Conservation (phyloP, 257 asterid species). For the Euphrasia confusa region DNA sequence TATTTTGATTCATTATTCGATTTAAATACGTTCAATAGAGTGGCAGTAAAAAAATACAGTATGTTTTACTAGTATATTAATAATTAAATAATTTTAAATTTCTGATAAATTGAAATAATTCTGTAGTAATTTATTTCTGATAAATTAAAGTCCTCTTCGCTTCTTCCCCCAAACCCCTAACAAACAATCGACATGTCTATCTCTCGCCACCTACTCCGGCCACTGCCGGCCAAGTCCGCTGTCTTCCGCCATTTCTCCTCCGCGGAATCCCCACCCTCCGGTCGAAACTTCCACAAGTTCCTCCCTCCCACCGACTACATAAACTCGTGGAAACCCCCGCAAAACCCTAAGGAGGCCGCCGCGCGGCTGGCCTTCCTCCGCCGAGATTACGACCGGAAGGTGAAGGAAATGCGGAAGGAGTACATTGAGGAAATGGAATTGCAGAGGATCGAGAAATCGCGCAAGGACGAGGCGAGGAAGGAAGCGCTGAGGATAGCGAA, state of each 20-base stretch:
- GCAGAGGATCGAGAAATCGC: slow-evolving; percentile 10
- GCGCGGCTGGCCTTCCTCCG: slow-evolving; percentile 18
- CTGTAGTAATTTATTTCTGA: too few relatives aligned
- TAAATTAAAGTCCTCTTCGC: background rate
- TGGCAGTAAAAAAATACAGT: too few relatives aligned
- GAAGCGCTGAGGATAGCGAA: slow-evolving; percentile 16
- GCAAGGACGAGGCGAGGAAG: slow-evolving; percentile 18
- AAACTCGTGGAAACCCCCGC: slow-evolving; percentile 11
- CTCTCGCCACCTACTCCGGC: slow-evolving; percentile 13
- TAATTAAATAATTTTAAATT: too few relatives aligned
- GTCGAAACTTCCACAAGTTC: slow-evolving; percentile 16
- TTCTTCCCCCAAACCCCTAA: background rate
- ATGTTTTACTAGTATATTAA: too few relatives aligned
- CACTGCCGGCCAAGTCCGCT: slow-evolving; percentile 7
- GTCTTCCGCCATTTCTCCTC: slow-evolving; percentile 14
- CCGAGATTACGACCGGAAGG: slow-evolving; percentile 13
- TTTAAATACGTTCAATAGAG: too few relatives aligned
- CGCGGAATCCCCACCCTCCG: slow-evolving; percentile 2
- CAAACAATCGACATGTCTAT: slow-evolving; percentile 8
- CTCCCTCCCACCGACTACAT: slow-evolving; percentile 11
- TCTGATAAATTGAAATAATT: too few relatives aligned
- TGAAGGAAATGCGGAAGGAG: slow-evolving; percentile 13
- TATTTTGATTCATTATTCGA: too few relatives aligned
- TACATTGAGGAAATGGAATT: slow-evolving; percentile 13
- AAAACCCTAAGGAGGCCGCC: slow-evolving; percentile 18